phyloP scores from a whole-genome alignment of 2,329 filamentous ascomycete genomes.

The Colletotrichum tropicicola region DNA sequence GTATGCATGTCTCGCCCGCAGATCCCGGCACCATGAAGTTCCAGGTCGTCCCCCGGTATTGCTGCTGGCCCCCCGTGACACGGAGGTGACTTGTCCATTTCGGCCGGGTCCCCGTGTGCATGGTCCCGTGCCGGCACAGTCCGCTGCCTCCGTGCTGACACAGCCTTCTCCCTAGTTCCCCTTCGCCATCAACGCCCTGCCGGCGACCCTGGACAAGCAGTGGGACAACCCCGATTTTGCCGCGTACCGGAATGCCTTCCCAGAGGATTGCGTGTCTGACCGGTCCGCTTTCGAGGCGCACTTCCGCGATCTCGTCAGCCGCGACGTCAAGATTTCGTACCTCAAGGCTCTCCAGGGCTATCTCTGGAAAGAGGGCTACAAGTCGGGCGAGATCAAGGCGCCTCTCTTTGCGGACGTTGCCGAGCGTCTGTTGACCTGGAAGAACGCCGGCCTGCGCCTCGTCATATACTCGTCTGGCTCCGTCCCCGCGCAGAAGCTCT shows the following conservation, averaged over 20 bases:
- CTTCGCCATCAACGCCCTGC: slow-evolving; percentile 75
- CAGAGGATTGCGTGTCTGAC: slow-evolving; percentile 67
- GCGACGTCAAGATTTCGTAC: slow-evolving; percentile 79
- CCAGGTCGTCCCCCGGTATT: slow-evolving; percentile 29
- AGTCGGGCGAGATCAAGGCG: slow-evolving; percentile 73
- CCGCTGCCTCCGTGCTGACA: slow-evolving; percentile 6
- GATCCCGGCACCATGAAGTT: slow-evolving; percentile 25
- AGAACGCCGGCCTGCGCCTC: slow-evolving; percentile 62
- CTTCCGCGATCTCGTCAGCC: slow-evolving; percentile 74
- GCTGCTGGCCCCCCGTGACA: slow-evolving; percentile 15
- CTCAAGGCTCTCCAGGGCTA: slow-evolving; percentile 84
- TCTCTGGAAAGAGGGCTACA: slow-evolving; percentile 80
- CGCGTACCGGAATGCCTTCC: slow-evolving; percentile 76
- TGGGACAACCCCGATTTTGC: slow-evolving; percentile 74
- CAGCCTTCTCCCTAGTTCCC: slow-evolving; percentile 67
- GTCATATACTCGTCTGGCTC: slow-evolving; percentile 87
- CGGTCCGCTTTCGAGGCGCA: slow-evolving; percentile 70
- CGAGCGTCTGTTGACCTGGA: slow-evolving; percentile 69
- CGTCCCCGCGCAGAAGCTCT: slow-evolving; percentile 80
- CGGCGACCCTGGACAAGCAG: slow-evolving; percentile 68
- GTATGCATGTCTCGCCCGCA: slow-evolving; percentile 64
- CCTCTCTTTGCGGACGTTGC: slow-evolving; percentile 80
- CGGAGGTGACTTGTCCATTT: slow-evolving; percentile 17
- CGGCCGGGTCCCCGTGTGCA: slow-evolving; percentile 13
- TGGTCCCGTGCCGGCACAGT: background rate